phyloP scores from a whole-genome alignment of 179 eudicot species.

The Silene coronaria region DNA sequence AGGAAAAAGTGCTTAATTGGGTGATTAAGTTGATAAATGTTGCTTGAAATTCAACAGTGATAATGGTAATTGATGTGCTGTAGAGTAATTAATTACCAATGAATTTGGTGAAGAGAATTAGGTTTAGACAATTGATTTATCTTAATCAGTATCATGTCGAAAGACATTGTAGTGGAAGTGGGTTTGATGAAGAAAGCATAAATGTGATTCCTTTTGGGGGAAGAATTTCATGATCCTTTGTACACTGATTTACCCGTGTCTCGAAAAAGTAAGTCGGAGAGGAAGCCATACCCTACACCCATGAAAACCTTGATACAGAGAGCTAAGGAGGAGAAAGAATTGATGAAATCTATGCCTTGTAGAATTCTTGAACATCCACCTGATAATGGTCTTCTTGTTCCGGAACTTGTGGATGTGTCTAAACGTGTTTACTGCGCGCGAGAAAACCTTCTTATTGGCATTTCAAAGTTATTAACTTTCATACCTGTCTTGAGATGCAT shows the following conservation, averaged over 20 bases:
- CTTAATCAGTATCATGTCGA: not conserved
- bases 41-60: not conserved
- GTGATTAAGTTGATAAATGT: not conserved
- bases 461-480: constrained; percentile 39
- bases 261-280: constrained; percentile 38
- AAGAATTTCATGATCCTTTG: constrained; percentile 36
- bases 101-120: constrained; percentile 19
- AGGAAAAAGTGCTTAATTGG: not conserved
- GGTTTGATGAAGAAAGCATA: constrained; percentile 10
- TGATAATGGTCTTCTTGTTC: constrained; percentile 56
- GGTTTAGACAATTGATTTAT: not conserved
- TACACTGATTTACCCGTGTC: constrained; percentile 47
- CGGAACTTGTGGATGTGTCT: constrained; percentile 47
- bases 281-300: constrained; percentile 56
- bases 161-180: constrained; percentile 14
- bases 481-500: constrained; percentile 47
- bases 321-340: constrained; percentile 50
- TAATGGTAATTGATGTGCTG: not conserved
- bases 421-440: constrained; percentile 45
- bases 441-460: constrained; percentile 38
- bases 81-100: not conserved
- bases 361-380: constrained; percentile 49
- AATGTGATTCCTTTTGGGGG: constrained; percentile 32
- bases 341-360: constrained; percentile 45
- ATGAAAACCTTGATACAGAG: constrained; percentile 46